Conservation (phyloP, 805 yeast genomes). For the Saccharomycopsis malanga region DNA sequence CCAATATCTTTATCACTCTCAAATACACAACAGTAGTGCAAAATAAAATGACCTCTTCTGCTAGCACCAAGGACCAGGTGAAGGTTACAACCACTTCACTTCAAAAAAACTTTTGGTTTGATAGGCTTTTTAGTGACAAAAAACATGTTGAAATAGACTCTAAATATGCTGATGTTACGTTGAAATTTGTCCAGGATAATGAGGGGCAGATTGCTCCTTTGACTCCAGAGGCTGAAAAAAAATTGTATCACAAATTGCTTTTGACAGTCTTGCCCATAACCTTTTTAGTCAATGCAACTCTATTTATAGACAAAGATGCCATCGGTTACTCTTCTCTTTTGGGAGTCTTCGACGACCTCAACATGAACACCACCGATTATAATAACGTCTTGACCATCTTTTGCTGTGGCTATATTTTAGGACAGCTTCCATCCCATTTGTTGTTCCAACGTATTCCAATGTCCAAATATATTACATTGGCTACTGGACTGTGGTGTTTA, state of each 20-base stretch:
- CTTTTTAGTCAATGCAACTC: conserved; percentile 35
- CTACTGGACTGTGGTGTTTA: conserved; percentile 38
- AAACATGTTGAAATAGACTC: not conserved
- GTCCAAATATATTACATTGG: conserved; percentile 32
- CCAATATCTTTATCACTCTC: no score
- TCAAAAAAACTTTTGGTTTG: not conserved
- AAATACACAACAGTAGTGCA: no score
- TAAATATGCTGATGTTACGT: conserved; percentile 34
- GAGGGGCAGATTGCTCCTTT: conserved; percentile 31
- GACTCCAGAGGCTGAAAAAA: conserved; percentile 37
- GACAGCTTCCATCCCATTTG: conserved; percentile 32
- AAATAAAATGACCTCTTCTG: no score
- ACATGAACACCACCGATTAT: not conserved
- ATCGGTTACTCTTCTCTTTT: conserved; percentile 42
- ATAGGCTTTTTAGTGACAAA: not conserved
- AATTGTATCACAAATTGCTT: conserved; percentile 33
- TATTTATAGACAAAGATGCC: conserved; percentile 43
- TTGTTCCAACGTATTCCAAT: conserved; percentile 40
- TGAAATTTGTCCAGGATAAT: conserved; percentile 32
- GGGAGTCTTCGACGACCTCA: conserved; percentile 32
- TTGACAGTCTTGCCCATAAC: conserved; percentile 33
- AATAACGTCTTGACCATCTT: conserved; percentile 8
- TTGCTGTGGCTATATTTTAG: conserved; percentile 19
- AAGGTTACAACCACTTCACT: no score
- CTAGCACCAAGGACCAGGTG: no score